Conservation (phyloP, 208 protist genomes). For the Trypanosoma boissoni region DNA sequence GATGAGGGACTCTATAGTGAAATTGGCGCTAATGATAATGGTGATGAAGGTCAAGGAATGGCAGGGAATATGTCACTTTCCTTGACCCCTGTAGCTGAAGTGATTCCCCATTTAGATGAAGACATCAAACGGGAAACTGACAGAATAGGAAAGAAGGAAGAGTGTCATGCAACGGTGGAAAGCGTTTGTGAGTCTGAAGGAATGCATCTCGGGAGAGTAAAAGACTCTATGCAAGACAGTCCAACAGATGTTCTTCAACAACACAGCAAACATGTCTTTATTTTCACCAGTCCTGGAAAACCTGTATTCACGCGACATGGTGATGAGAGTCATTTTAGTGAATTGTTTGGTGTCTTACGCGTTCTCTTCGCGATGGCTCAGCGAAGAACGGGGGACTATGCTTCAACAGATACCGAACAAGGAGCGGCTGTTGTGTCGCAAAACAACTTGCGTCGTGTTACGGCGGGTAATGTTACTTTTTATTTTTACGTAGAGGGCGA, state of each 20-base stretch:
- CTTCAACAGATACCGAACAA: not conserved
- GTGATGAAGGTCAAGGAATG: not conserved
- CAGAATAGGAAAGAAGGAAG: too few species aligned
- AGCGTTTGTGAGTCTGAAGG: too few species aligned
- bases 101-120: too few species aligned
- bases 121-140: too few species aligned
- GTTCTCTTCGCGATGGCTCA: constrained; percentile 50
- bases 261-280: constrained; percentile 74
- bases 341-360: constrained; percentile 70
- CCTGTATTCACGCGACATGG: constrained; percentile 78
- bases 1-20: too few species aligned
- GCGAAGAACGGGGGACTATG: not conserved
- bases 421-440: too few species aligned
- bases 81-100: not conserved
- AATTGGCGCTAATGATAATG: not conserved
- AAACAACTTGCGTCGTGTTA: constrained; percentile 14
- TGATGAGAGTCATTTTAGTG: constrained; percentile 40
- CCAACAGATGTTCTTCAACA: constrained; percentile 29
- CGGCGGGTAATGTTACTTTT: constrained; percentile 27
- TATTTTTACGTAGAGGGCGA: constrained; percentile 51
- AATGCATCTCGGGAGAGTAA: too few species aligned
- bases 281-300: constrained; percentile 85
- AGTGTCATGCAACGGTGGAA: too few species aligned
- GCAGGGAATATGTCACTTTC: not conserved
- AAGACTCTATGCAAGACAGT: too few species aligned